phyloP scores from a whole-genome alignment of 805 yeast genomes.

The Ogataea chonburiensis region DNA sequence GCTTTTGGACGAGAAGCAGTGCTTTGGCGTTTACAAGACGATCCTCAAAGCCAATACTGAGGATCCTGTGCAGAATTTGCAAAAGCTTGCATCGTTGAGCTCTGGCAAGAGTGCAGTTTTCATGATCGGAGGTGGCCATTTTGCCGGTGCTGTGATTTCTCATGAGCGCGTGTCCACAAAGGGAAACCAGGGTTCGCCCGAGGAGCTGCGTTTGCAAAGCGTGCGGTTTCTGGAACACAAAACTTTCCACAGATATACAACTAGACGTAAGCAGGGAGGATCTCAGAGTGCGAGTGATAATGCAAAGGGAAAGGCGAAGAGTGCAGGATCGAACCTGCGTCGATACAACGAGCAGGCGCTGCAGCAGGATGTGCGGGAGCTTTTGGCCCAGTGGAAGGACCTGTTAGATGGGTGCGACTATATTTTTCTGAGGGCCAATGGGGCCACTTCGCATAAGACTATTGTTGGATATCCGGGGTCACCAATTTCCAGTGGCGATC shows the following conservation, averaged over 20 bases:
- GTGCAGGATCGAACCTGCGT: constrained; percentile 90
- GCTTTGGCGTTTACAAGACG: constrained; percentile 68
- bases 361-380: constrained; percentile 69
- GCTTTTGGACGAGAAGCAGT: constrained; percentile 42
- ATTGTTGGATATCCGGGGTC: constrained; percentile 67
- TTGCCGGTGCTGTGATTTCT: constrained; percentile 90
- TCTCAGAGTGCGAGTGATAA: constrained; percentile 91
- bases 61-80: constrained; percentile 52
- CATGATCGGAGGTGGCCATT: constrained; percentile 98
- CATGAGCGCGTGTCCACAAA: constrained; percentile 58
- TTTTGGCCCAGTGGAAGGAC: constrained; percentile 63
- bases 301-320: constrained; percentile 91
- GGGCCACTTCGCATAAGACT: constrained; percentile 60
- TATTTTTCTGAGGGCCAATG: constrained; percentile 80
- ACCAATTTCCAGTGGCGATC: constrained; percentile 50
- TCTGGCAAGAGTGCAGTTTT: constrained; percentile 66
- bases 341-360: constrained; percentile 87
- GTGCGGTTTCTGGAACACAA: constrained; percentile 71
- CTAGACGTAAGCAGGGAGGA: constrained; percentile 97
- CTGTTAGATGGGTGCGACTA: constrained; percentile 60
- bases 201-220: constrained; percentile 55
- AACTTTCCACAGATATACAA: constrained; percentile 91
- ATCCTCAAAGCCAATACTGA: constrained; percentile 47
- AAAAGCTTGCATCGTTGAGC: constrained; percentile 17
- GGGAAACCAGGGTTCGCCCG: constrained; percentile 53